Conservation (phyloP, 2,329 filamentous ascomycete species). For the Sphaerulina vaccinii region DNA sequence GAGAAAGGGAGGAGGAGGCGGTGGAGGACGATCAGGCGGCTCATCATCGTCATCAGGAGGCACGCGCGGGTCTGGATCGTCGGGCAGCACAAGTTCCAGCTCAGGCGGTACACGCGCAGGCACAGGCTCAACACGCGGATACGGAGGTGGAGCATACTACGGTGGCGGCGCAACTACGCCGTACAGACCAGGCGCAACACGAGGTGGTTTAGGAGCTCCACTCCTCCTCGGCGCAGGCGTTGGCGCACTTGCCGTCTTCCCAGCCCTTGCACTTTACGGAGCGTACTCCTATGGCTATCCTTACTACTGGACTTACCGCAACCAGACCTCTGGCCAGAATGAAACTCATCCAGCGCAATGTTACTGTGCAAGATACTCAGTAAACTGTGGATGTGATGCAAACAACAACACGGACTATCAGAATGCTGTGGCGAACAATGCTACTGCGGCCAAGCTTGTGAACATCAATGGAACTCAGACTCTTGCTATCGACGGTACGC, state of each 20-base stretch:
- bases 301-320: conserved; percentile 56
- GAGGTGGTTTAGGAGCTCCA: conserved; percentile 49
- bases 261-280: conserved; percentile 60
- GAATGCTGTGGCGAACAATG: conserved; percentile 59
- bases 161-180: conserved; percentile 63
- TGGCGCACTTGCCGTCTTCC: conserved; percentile 51
- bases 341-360: conserved; percentile 62
- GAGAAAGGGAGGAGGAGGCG: conserved; percentile 49
- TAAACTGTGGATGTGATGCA: conserved; percentile 63
- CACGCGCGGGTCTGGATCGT: conserved; percentile 22
- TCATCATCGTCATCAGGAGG: conserved; percentile 23
- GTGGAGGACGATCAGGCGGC: conserved; percentile 44
- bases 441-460: conserved; percentile 62
- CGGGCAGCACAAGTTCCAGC: conserved; percentile 20
- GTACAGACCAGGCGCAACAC: conserved; percentile 56
- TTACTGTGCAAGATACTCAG: conserved; percentile 59
- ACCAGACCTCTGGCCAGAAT: conserved; percentile 50
- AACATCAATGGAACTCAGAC: conserved; percentile 51
- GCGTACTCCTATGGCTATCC: conserved; percentile 62
- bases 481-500: conserved; percentile 72
- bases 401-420: conserved; percentile 62
- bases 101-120: conserved; percentile 45
- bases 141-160: conserved; percentile 62
- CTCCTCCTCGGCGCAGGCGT: conserved; percentile 56
- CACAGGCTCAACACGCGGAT: conserved; percentile 57